phyloP scores from a whole-genome alignment of 371 early-diverging fungal genomes.

The Batkoa obscura region DNA sequence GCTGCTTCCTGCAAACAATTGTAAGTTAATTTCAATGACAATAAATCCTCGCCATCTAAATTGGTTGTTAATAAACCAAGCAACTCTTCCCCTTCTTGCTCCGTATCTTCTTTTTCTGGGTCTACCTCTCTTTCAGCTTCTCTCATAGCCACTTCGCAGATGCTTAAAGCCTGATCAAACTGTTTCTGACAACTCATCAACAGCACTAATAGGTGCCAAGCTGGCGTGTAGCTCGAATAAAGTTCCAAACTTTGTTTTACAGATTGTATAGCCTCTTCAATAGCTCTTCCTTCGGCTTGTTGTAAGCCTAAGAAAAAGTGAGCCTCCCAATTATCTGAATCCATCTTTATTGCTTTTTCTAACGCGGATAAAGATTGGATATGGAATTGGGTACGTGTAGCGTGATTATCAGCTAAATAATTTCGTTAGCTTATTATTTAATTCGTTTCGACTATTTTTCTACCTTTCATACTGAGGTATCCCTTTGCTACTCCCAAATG shows the following conservation, averaged over 20 bases:
- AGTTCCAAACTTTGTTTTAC: conserved; percentile 38
- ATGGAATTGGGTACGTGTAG: conserved; percentile 41
- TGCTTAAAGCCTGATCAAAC: conserved; percentile 35
- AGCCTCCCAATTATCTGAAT: conserved; percentile 26
- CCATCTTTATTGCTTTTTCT: conserved; percentile 24
- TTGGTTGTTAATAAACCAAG: conserved; percentile 8
- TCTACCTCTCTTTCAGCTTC: conserved; percentile 30
- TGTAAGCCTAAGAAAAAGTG: conserved; percentile 63
- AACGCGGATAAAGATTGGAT: conserved; percentile 39
- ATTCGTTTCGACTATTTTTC: not conserved
- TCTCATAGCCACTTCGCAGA: conserved; percentile 52
- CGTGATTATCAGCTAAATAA: conserved; percentile 14
- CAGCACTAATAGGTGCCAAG: conserved; percentile 75
- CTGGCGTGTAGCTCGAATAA: conserved; percentile 37
- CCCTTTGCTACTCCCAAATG: conserved; percentile 40
- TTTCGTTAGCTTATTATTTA: not conserved
- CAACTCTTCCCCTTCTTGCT: not conserved
- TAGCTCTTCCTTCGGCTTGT: conserved; percentile 61
- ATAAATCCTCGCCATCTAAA: conserved; percentile 29
- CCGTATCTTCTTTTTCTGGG: not conserved
- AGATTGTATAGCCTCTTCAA: conserved; percentile 36
- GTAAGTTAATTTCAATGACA: conserved; percentile 35
- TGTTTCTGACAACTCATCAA: conserved; percentile 46
- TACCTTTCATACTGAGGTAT: not conserved
- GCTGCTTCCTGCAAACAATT: conserved; percentile 24